A percentile compares a stretch with the other conserved stretches of the same genome.
These are phyloP conservation scores for Strigomonas culicis DNA, from an alignment of 208 protist species.

Conservation along the genomic window DNA sequence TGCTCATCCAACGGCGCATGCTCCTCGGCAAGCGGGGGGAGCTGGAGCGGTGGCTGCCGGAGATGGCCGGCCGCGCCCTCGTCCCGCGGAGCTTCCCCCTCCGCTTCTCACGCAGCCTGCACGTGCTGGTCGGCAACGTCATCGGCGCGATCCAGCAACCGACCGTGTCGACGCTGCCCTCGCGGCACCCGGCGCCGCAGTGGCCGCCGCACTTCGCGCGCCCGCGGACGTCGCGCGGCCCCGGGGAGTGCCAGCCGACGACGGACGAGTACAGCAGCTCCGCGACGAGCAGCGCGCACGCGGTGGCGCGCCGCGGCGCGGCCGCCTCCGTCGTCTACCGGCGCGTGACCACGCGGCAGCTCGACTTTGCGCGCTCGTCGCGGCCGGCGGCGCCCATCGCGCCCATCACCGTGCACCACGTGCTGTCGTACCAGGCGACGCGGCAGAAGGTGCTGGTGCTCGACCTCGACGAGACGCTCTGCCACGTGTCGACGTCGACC, in stretches of 20 bases:
- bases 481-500: conserved; percentile 71
- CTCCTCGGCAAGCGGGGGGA: conserved; percentile 59
- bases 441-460: conserved; percentile 89
- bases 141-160: conserved; percentile 80
- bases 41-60: conserved; percentile 37
- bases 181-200: conserved; percentile 66
- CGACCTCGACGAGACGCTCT: conserved; percentile 89
- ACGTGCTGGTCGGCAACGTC: conserved; percentile 67
- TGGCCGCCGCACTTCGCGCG: conserved; percentile 72
- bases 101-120: conserved; percentile 51
- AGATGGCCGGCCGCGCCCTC: conserved; percentile 30
- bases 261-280: conserved; percentile 81
- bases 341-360: conserved; percentile 55
- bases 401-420: conserved; percentile 78
- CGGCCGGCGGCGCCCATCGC: conserved; percentile 52
- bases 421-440: conserved; percentile 82
- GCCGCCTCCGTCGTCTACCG: conserved; percentile 57
- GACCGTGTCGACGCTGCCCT: conserved; percentile 55
- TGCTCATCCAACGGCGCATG: conserved; percentile 55
- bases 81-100: conserved; percentile 43
- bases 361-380: conserved; percentile 42
- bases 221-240: background rate
- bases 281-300: conserved; percentile 24
- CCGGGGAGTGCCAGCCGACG: conserved; percentile 17
- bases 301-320: background rate